phyloP scores from a whole-genome alignment of 2,329 filamentous ascomycete genomes.

The Fusarium armeniacum region DNA sequence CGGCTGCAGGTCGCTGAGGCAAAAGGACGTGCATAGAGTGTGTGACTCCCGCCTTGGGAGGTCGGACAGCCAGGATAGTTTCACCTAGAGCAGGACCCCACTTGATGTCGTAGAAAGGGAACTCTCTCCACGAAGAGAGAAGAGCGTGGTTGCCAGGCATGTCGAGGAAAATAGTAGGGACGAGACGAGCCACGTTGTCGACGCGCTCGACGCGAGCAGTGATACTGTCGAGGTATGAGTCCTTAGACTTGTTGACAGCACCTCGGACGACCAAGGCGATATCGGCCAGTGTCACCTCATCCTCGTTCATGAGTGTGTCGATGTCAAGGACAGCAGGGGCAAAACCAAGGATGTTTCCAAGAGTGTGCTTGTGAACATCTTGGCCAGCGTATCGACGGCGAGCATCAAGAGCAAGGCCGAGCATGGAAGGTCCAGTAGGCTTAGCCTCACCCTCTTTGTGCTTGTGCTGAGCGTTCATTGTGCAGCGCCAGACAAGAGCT shows the following conservation, averaged over 20 bases:
- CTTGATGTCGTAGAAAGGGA: constrained; percentile 22
- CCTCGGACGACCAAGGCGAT: constrained; percentile 11
- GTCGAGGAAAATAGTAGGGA: constrained; percentile 13
- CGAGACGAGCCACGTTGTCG: background rate
- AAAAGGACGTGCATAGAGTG: constrained; percentile 19
- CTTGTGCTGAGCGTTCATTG: constrained; percentile 15
- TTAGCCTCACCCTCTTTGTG: background rate
- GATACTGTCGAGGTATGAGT: constrained; percentile 7
- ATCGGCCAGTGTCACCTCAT: constrained; percentile 4
- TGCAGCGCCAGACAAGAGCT: constrained; percentile 24
- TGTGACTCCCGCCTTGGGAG: constrained; percentile 12
- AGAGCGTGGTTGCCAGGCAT: constrained; percentile 23
- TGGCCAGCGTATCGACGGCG: constrained; percentile 20
- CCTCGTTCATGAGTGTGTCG: constrained; percentile 6
- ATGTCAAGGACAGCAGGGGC: constrained; percentile 21
- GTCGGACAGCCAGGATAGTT: constrained; percentile 6
- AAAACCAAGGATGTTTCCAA: constrained; percentile 21
- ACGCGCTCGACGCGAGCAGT: constrained; percentile 4
- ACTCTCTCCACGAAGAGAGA: constrained; percentile 25
- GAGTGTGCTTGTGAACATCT: constrained; percentile 14
- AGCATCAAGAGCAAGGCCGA: constrained; percentile 21
- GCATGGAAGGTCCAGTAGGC: background rate
- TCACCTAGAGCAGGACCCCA: constrained; percentile 13
- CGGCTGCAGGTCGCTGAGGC: constrained; percentile 9
- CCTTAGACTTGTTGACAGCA: constrained; percentile 17